Evolutionary conservation across 106 monocot genomes (phyloP).

Genomic region (Ottelia alismoides): DNA sequence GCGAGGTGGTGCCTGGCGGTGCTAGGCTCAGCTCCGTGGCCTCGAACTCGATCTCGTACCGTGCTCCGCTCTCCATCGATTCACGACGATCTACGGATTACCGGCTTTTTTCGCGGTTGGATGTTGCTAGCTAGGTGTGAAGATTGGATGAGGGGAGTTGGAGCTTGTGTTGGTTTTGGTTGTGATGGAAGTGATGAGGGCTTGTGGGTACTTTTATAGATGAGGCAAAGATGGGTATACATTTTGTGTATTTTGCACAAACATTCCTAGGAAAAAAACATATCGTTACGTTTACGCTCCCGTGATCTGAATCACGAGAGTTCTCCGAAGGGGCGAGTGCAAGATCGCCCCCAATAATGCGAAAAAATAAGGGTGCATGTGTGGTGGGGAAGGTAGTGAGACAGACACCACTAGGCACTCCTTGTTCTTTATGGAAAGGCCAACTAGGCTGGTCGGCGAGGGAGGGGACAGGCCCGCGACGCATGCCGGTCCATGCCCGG

Average conservation of each 20-base stretch:
- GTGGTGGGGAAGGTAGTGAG: no score
- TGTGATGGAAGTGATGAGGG: no score
- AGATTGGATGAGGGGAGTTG: neutral
- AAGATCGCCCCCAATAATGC: no score
- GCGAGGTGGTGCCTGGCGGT: conserved; percentile 30
- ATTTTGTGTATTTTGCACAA: neutral
- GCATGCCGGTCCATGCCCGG: no score
- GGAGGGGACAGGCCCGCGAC: neutral
- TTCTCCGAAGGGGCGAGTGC: no score
- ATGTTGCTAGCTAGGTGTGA: neutral
- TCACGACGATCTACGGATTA: neutral
- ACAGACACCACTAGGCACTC: no score
- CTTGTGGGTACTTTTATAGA: no score
- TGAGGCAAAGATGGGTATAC: neutral
- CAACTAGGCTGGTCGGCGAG: neutral
- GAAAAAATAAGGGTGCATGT: no score
- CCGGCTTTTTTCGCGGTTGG: neutral
- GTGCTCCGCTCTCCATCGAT: neutral
- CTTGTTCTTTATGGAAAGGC: no score
- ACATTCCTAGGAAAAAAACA: no score
- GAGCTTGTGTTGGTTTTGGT: neutral
- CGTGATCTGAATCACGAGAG: neutral
- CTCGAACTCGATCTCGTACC: conserved; percentile 18
- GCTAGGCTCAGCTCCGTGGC: conserved; percentile 68
- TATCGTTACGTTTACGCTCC: neutral